Percentiles rank a stretch among this genome's conserved stretches.
Conservation (phyloP, 495 filamentous ascomycete species). For the Parmelia sp. region DNA sequence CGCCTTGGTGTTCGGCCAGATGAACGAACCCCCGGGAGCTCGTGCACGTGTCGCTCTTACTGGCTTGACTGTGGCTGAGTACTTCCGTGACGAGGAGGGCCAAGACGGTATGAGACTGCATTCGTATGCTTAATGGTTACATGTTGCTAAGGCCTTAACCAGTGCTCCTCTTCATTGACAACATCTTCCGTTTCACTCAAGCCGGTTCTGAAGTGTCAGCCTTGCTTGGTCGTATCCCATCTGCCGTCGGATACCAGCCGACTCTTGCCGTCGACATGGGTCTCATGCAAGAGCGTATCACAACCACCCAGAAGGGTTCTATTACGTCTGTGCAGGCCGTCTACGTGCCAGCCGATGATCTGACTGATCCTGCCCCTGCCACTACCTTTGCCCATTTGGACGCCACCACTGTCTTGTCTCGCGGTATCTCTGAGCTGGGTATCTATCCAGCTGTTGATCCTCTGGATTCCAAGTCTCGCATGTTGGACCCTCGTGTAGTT, state of each 20-base stretch:
- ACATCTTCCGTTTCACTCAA: conserved; percentile 99
- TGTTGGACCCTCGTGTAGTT: conserved; percentile 97
- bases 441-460: conserved; percentile 99
- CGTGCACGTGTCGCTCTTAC: conserved; percentile 99
- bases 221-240: conserved; percentile 98
- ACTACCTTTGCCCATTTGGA: conserved; percentile 99
- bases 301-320: conserved; percentile 97
- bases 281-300: conserved; percentile 99
- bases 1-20: conserved; percentile 98
- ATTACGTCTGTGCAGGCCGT: conserved; percentile 99
- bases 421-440: conserved; percentile 99
- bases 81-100: conserved; percentile 96
- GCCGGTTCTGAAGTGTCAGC: conserved; percentile 99
- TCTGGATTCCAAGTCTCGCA: conserved; percentile 98
- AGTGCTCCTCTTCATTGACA: conserved; percentile 99
- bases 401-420: conserved; percentile 99
- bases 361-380: conserved; percentile 98
- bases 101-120: conserved; percentile 63
- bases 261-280: conserved; percentile 99
- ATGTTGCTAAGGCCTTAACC: conserved; percentile 22
- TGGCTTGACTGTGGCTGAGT: conserved; percentile 81
- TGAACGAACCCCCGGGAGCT: conserved; percentile 99
- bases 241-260: conserved; percentile 99
- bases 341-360: conserved; percentile 99
- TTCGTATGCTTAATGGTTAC: not conserved